Conservation (phyloP, 2,329 filamentous ascomycete species). For the Dendrostoma leiphaemia region DNA sequence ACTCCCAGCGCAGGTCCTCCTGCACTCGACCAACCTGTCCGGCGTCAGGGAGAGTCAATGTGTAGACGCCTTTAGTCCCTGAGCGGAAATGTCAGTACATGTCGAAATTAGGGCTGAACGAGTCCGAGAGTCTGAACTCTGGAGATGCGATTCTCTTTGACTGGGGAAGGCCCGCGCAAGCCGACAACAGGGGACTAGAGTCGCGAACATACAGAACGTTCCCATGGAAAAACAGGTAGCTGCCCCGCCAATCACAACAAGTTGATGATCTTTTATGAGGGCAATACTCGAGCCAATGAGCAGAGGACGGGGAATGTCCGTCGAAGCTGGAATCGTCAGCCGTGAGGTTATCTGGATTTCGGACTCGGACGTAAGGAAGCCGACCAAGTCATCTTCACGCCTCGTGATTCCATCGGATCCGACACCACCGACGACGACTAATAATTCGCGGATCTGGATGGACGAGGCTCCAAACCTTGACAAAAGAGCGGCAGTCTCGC, state of each 20-base stretch:
- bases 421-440: slow-evolving; percentile 44
- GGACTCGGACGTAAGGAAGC: not conserved
- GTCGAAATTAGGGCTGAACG: not conserved
- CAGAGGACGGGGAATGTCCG: slow-evolving; percentile 52
- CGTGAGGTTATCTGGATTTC: not conserved
- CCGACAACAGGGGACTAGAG: not conserved
- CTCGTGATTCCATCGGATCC: slow-evolving; percentile 38
- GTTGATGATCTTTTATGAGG: slow-evolving; percentile 40
- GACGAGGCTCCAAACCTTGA: slow-evolving; percentile 42
- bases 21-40: not conserved
- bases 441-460: slow-evolving; percentile 26
- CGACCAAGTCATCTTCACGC: slow-evolving; percentile 50
- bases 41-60: slow-evolving; percentile 27
- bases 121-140: too few species aligned
- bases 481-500: not conserved
- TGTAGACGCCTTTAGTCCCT: slow-evolving; percentile 60
- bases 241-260: slow-evolving; percentile 74
- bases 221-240: slow-evolving; percentile 91
- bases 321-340: not conserved
- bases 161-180: too few species aligned
- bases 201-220: slow-evolving; percentile 56
- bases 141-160: too few species aligned
- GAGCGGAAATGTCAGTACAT: not conserved
- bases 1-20: slow-evolving; percentile 2
- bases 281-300: slow-evolving; percentile 66